A percentile compares a stretch with the other conserved stretches of the same genome.
These are phyloP conservation scores for Lathyrus oleraceus DNA, from an alignment of 306 rosid genomes.

Conservation along the genomic window DNA sequence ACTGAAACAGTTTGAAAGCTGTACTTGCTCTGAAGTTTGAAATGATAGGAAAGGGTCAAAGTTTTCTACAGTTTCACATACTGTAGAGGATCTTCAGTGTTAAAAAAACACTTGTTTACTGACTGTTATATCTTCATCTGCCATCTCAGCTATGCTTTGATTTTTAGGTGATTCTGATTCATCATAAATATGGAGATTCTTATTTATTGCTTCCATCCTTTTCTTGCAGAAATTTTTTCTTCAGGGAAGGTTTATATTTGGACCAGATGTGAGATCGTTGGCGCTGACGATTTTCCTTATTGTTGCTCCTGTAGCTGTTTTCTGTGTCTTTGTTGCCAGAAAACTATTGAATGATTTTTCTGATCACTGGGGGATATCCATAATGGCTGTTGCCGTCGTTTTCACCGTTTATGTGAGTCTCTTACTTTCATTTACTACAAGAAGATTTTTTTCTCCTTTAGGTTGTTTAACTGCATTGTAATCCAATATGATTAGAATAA, in stretches of 20 bases:
- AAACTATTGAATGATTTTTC: slow-evolving; percentile 75
- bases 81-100: not conserved
- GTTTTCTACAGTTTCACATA: not conserved
- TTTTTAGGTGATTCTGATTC: not conserved
- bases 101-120: not conserved
- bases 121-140: slow-evolving; percentile 4
- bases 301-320: slow-evolving; percentile 77
- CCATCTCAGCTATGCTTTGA: slow-evolving; percentile 25
- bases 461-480: slow-evolving; percentile 12
- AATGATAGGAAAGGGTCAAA: slow-evolving; percentile 12
- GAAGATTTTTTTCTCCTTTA: not conserved
- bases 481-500: slow-evolving; percentile 22
- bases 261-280: slow-evolving; percentile 98
- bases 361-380: slow-evolving; percentile 66
- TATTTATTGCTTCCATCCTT: slow-evolving; percentile 25
- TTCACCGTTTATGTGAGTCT: slow-evolving; percentile 78
- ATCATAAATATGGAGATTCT: slow-evolving; percentile 24
- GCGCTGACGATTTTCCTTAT: slow-evolving; percentile 78
- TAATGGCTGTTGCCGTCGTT: slow-evolving; percentile 63
- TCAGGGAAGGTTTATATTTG: slow-evolving; percentile 91
- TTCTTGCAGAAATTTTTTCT: slow-evolving; percentile 84
- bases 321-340: slow-evolving; percentile 89
- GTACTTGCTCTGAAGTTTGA: slow-evolving; percentile 22
- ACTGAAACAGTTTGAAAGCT: slow-evolving; percentile 21
- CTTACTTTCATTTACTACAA: slow-evolving; percentile 12